phyloP scores from a whole-genome alignment of 805 yeast species.

The Priceomyces haplophilus region DNA sequence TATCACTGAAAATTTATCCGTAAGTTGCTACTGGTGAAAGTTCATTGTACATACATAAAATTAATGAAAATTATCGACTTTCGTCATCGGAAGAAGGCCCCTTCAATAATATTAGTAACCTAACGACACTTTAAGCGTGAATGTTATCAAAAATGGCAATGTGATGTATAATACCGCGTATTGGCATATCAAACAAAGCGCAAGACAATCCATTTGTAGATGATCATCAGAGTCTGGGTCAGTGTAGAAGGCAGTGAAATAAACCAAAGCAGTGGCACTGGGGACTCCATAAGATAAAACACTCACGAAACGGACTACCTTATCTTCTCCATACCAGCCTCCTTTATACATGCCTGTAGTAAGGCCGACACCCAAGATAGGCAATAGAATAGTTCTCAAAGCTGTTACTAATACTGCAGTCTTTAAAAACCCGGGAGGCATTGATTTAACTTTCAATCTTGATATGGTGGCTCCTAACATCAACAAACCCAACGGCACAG shows the following conservation, averaged over 20 bases:
- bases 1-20: too few species aligned
- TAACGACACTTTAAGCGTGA: slow-evolving; percentile 53
- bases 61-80: background rate
- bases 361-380: slow-evolving; percentile 69
- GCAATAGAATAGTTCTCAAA: slow-evolving; percentile 63
- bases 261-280: slow-evolving; percentile 82
- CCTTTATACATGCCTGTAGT: slow-evolving; percentile 55
- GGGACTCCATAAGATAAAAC: slow-evolving; percentile 79
- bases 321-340: slow-evolving; percentile 63
- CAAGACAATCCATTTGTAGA: slow-evolving; percentile 81
- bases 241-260: slow-evolving; percentile 83
- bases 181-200: slow-evolving; percentile 70
- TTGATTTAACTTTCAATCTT: slow-evolving; percentile 53
- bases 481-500: slow-evolving; percentile 82
- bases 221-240: slow-evolving; percentile 55
- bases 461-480: slow-evolving; percentile 87
- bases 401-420: slow-evolving; percentile 57
- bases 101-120: slow-evolving; percentile 22
- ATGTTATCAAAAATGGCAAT: slow-evolving; percentile 72
- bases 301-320: slow-evolving; percentile 66
- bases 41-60: too few species aligned
- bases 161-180: slow-evolving; percentile 66
- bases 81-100: background rate
- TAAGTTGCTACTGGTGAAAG: too few species aligned
- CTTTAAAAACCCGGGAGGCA: slow-evolving; percentile 72